These are phyloP conservation scores for Maudiozyma bulderi DNA, from an alignment of 805 yeast genomes.

Conservation along the genomic window DNA sequence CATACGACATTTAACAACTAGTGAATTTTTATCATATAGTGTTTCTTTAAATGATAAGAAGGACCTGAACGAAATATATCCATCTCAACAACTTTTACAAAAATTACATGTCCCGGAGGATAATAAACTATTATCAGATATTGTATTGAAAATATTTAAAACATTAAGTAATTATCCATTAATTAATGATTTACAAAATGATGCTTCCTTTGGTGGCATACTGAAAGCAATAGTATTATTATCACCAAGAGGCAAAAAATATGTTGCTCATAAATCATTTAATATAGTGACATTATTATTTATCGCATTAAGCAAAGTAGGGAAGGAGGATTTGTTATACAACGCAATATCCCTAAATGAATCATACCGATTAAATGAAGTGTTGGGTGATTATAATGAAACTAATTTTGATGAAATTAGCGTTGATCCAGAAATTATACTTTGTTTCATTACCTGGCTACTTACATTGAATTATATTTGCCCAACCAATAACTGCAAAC, in stretches of 20 bases:
- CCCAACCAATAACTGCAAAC: constrained; percentile 28
- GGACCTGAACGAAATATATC: constrained; percentile 18
- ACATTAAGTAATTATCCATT: constrained; percentile 45
- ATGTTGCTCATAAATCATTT: constrained; percentile 28
- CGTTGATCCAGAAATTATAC: constrained; percentile 35
- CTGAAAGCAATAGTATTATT: constrained; percentile 38
- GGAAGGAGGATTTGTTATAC: constrained; percentile 6
- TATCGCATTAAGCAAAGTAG: constrained; percentile 35
- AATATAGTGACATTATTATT: constrained; percentile 40
- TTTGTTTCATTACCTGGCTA: constrained; percentile 39
- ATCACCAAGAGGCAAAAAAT: constrained; percentile 33
- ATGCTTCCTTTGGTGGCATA: constrained; percentile 33
- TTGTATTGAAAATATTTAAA: constrained; percentile 34
- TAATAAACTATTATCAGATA: constrained; percentile 22
- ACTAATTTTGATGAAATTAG: constrained; percentile 31
- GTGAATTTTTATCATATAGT: constrained; percentile 19
- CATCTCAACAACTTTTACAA: constrained; percentile 20
- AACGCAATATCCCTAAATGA: not conserved
- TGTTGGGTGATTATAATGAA: constrained; percentile 36
- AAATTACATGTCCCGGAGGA: constrained; percentile 32
- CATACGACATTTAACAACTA: constrained; percentile 11
- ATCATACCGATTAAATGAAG: constrained; percentile 7
- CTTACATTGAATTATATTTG: constrained; percentile 36
- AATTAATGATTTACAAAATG: constrained; percentile 27
- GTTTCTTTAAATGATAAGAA: constrained; percentile 15